Percentiles rank a stretch among this genome's conserved stretches.
These are phyloP conservation scores for Boletus huronensis DNA, from an alignment of 768 basidiomycete species.

Conservation along the genomic window DNA sequence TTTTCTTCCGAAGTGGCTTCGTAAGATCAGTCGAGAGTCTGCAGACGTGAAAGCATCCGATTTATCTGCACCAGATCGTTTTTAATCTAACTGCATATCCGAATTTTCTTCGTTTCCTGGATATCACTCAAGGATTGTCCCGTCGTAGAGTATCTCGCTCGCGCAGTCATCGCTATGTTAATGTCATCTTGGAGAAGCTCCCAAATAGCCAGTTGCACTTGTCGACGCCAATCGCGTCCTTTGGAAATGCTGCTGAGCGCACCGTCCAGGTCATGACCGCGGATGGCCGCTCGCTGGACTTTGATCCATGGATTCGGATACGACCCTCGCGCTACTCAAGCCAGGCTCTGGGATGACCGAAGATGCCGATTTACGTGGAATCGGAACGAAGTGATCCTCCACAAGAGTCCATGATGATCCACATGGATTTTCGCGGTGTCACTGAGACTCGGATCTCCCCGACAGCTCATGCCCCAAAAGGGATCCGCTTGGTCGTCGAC, in stretches of 20 bases:
- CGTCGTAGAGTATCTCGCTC: constrained; percentile 56
- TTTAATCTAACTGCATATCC: constrained; percentile 76
- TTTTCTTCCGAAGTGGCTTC: constrained; percentile 49
- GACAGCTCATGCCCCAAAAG: constrained; percentile 63
- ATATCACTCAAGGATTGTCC: constrained; percentile 41
- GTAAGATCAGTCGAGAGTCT: constrained; percentile 31
- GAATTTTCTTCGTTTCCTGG: constrained; percentile 67
- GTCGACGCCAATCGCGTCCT: constrained; percentile 50
- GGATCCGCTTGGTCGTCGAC: constrained; percentile 63
- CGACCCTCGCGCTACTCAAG: constrained; percentile 38
- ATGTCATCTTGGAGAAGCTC: constrained; percentile 54
- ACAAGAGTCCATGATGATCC: too few relatives aligned
- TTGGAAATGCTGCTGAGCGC: constrained; percentile 31
- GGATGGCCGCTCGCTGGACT: constrained; percentile 42
- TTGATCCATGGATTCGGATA: constrained; percentile 71
- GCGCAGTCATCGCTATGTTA: constrained; percentile 69
- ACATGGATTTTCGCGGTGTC: background rate
- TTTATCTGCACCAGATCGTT: constrained; percentile 50
- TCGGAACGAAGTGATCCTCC: constrained; percentile 63
- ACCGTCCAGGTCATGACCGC: constrained; percentile 45
- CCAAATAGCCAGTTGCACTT: constrained; percentile 54
- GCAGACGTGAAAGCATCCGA: background rate
- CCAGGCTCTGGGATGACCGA: constrained; percentile 47
- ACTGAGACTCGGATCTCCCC: background rate
- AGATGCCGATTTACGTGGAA: constrained; percentile 63